Evolutionary conservation across 2,329 filamentous ascomycete genomes (phyloP), one percentile per base, ranked within the genome.

Genomic region (Penicillium freii): DNA sequence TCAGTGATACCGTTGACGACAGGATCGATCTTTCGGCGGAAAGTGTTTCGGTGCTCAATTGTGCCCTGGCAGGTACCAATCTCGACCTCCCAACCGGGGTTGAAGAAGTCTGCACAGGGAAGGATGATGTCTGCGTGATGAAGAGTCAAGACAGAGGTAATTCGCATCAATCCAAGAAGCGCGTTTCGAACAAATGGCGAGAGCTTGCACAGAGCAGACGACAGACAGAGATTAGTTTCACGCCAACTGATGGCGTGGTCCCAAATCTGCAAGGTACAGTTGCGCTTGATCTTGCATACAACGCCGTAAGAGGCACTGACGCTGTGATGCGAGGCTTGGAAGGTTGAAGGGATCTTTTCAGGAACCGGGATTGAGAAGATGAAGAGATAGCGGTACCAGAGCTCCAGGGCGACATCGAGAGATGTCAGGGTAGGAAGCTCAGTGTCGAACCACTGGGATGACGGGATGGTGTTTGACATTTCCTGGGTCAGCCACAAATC

Each of bases 1-100:
- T 87, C 82, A 48, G 81, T 81, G 61, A 87, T 86, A 50, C 84
- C 84, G 65, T 87, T 87, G 61, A 87, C 84, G 36, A 87, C 83
- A 1, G 85, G 84, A 61, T 87, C 84, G 43, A 87, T 82, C 66
- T 86, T 86, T 51, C 83, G 78, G 46, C 75, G 75, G 75, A 85
- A 86, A 9, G 77, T 75, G 57, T 83, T 84, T 58, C 82, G 80
- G 65, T 84, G 83, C 54, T 82, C 80, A 40, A 85, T 76, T 17
- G 76, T 75, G 19, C 84, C 84, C 62, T 84, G 80, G 54, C 80
- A 78, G 13, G 82, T 85, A 39, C 84, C 84, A 27, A 86, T 82
- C 63, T 87, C 84, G 4, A 82, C 77, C 64, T 87, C 84, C 84
- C 84, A 87, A 49, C 82, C 83, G 1, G 84, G 84, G 63, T 86